Evolutionary conservation across 2,329 filamentous ascomycete genomes (phyloP), one percentile per base, ranked within the genome.

Genomic region (Penicillium glabrum): DNA sequence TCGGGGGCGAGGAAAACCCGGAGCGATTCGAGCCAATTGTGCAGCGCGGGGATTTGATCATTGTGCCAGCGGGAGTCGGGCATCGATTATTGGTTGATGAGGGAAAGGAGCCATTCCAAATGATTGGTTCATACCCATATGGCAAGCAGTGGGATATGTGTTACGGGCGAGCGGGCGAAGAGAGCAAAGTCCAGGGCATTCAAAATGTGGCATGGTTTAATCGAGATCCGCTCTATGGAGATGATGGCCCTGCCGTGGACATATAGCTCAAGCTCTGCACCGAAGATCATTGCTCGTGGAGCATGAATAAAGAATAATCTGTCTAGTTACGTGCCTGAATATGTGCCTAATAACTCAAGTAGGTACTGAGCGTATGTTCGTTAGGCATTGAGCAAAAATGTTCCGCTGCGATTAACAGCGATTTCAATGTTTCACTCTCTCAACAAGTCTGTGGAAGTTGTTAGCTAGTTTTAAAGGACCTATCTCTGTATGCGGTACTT

Each of bases 71-170:
- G 0, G 87, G 87, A 0, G 85, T 90, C 21, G 82, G 80, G 3
- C 87, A 90, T 76, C 77, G 85, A 6, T 71, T 89, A 57, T 63
- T 89, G 14, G 78, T 86, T 58, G 85, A 89, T 67, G 72, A 76
- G 19, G 77, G 79, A 2, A 78, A 54, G 16, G 58, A 57, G 16
- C 31, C 74, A 1, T 90, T 90, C 67, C 74, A 83, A 67, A 89
- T 89, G 86, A 82, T 90, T 0, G 88, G 87, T 1, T 81, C 80
- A 47, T 89, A 90, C 77, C 87, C 86, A 0, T 74, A 62, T 24
- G 82, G 75, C 16, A 79, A 77, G 54, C 61, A 70, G 19, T 90
- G 86, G 86, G 86, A 90, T 70, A 89, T 90, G 88, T 89, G 87
- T 64, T 89, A 89, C 75, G 87, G 87, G 1, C 77, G 77, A 51